A percentile compares a stretch with the other conserved stretches of the same genome.
phyloP scores from a whole-genome alignment of 2,329 filamentous ascomycete genomes.

The Aspergillus bombycis region DNA sequence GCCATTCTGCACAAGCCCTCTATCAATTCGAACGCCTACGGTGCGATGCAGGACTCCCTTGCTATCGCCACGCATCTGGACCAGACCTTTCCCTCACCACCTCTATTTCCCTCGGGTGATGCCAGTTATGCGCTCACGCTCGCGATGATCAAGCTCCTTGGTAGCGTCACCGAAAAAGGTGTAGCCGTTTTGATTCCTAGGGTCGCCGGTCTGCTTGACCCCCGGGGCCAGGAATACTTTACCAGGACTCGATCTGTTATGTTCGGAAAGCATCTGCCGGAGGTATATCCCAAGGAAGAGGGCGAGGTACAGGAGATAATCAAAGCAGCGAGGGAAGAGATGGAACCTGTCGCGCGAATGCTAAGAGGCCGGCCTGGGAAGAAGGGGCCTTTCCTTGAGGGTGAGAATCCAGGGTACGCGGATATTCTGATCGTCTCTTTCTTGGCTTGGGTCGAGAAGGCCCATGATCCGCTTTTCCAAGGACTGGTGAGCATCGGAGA shows the following conservation, averaged over 20 bases:
- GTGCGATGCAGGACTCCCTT: slow-evolving; percentile 38
- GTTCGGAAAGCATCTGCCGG: slow-evolving; percentile 33
- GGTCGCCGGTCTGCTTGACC: slow-evolving; percentile 30
- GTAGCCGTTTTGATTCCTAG: slow-evolving; percentile 26
- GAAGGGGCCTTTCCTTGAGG: slow-evolving; percentile 39
- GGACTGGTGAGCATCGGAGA: slow-evolving; percentile 29
- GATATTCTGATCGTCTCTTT: slow-evolving; percentile 31
- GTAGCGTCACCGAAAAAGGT: background rate
- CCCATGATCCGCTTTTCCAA: slow-evolving; percentile 26
- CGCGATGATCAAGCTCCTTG: slow-evolving; percentile 23
- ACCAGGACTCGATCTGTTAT: slow-evolving; percentile 28
- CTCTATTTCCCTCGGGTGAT: slow-evolving; percentile 38
- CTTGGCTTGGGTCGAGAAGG: slow-evolving; percentile 31
- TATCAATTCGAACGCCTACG: slow-evolving; percentile 26
- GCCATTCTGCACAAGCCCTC: slow-evolving; percentile 35
- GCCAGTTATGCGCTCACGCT: slow-evolving; percentile 36
- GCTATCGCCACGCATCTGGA: slow-evolving; percentile 38
- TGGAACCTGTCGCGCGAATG: slow-evolving; percentile 27
- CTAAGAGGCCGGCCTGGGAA: slow-evolving; percentile 33
- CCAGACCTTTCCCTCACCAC: slow-evolving; percentile 29
- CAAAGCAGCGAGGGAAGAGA: slow-evolving; percentile 24
- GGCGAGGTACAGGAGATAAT: slow-evolving; percentile 22
- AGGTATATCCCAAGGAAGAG: slow-evolving; percentile 31
- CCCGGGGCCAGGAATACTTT: slow-evolving; percentile 35
- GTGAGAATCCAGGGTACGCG: slow-evolving; percentile 34